A percentile compares a stretch with the other conserved stretches of the same genome.
phyloP scores from a whole-genome alignment of 495 filamentous ascomycete genomes.

The Delitschia confertaspora region DNA sequence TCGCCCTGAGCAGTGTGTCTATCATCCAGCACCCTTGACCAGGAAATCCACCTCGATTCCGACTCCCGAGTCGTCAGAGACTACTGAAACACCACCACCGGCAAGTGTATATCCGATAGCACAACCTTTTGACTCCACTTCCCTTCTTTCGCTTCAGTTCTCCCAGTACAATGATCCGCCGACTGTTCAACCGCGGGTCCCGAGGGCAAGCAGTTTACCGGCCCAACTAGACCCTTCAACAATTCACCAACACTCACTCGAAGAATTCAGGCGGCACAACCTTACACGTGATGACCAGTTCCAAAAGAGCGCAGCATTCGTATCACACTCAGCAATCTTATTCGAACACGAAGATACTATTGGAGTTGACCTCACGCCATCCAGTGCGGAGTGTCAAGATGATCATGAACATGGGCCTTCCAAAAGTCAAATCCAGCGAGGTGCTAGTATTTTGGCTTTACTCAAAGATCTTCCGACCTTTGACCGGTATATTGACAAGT shows the following conservation, averaged over 20 bases:
- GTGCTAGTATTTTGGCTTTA: constrained; percentile 28
- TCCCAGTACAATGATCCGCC: constrained; percentile 2
- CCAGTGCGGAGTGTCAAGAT: constrained; percentile 3
- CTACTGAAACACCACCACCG: neutral
- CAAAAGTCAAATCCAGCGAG: constrained; percentile 26
- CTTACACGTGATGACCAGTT: constrained; percentile 2
- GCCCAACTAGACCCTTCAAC: constrained; percentile 11
- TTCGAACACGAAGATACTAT: constrained; percentile 18
- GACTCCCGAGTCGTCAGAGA: constrained; percentile 10
- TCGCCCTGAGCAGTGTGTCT: constrained; percentile 23
- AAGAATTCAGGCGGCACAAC: constrained; percentile 7
- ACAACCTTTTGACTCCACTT: neutral
- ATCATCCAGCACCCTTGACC: constrained; percentile 26
- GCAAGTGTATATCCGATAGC: neutral
- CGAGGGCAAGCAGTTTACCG: constrained; percentile 18
- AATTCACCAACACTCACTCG: constrained; percentile 5
- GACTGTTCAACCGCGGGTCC: neutral
- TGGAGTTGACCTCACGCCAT: constrained; percentile 15
- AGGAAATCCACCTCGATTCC: constrained; percentile 6
- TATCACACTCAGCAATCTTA: constrained; percentile 18
- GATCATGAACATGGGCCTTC: too few relatives aligned
- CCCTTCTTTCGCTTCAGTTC: neutral
- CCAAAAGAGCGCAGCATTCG: constrained; percentile 3
- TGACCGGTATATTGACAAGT: constrained; percentile 29
- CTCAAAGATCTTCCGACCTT: constrained; percentile 30